Base-by-base conservation (phyloP, 1,139 yeast genomes). In the Taiozyma onychis region DNA sequence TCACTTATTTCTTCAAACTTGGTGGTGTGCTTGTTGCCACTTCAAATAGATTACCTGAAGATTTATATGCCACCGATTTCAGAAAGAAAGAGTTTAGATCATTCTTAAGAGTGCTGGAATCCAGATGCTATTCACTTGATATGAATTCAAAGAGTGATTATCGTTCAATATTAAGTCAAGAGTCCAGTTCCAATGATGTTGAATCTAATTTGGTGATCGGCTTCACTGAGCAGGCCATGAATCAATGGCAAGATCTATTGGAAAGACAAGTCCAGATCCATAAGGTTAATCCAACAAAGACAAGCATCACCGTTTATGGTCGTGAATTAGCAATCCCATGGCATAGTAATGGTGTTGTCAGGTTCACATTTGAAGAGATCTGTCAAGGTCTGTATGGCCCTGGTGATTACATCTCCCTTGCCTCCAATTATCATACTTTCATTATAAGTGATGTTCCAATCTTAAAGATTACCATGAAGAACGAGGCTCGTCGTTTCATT, bases 21-120 rank as follows among this genome's bases (percentile, higher is more conserved):
- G 90, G 91, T 3, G 91, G 91, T 3, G 88, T 85, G 0, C 65
- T 85, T 44, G 83, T 85, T 30, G 88, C 90, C 2, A 85, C 89
- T 1, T 81, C 88, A 1, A 85, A 85, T 57, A 74, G 85, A 59
- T 66, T 84, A 16, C 91, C 90, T 0, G 88, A 84, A 57, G 85
- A 85, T 53, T 70, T 85, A 42, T 85, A 85, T 57, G 76, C 88
- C 1, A 81, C 80, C 13, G 82, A 79, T 48, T 83, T 84, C 62
- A 78, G 81, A 55, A 80, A 78, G 58, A 69, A 73, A 8, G 81
- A 80, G 46, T 83, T 85, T 64, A 72, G 76, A 49, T 69, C 74
- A 13, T 85, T 85, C 65, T 79, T 80, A 43, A 70, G 76, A 9
- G 75, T 85, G 4, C 66, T 85, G 44, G 78, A 81, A 55, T 64